phyloP scores from a whole-genome alignment of 768 basidiomycete species.

The Psilocybe cubensis region DNA sequence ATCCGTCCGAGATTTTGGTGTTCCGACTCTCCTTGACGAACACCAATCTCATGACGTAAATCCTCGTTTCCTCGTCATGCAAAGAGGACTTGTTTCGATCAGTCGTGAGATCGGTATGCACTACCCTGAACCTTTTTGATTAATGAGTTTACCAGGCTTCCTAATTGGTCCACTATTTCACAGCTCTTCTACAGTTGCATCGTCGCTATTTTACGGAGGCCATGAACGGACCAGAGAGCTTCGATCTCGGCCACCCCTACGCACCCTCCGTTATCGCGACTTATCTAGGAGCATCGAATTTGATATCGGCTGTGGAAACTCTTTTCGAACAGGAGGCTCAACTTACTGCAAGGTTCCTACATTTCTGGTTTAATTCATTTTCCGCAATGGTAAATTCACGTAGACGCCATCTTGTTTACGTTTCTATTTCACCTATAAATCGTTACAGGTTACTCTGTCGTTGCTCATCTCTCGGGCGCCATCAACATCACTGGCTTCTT shows the following conservation, averaged over 20 bases:
- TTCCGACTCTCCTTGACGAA: slow-evolving; percentile 54
- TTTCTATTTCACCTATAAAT: neutral
- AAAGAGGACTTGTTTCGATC: slow-evolving; percentile 61
- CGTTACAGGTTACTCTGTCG: slow-evolving; percentile 59
- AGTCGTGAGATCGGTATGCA: slow-evolving; percentile 64
- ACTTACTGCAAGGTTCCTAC: slow-evolving; percentile 65
- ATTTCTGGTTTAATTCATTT: slow-evolving; percentile 78
- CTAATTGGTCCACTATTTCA: neutral
- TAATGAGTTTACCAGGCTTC: neutral
- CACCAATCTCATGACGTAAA: slow-evolving; percentile 38
- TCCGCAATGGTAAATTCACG: slow-evolving; percentile 61
- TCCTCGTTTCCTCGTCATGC: slow-evolving; percentile 64
- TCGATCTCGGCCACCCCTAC: slow-evolving; percentile 62
- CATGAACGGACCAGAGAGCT: slow-evolving; percentile 54
- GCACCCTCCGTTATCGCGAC: slow-evolving; percentile 76
- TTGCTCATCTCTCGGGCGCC: slow-evolving; percentile 68
- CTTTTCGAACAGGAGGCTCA: slow-evolving; percentile 62
- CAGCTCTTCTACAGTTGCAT: slow-evolving; percentile 71
- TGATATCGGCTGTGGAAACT: slow-evolving; percentile 60
- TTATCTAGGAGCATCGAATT: slow-evolving; percentile 58
- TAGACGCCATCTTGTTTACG: neutral
- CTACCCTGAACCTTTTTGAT: neutral
- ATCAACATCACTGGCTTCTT: slow-evolving; percentile 55
- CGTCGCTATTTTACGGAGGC: slow-evolving; percentile 70
- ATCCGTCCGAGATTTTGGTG: slow-evolving; percentile 55